Evolutionary conservation across 768 basidiomycete species (phyloP).

Genomic region (Termitomyces bulborhizus): DNA sequence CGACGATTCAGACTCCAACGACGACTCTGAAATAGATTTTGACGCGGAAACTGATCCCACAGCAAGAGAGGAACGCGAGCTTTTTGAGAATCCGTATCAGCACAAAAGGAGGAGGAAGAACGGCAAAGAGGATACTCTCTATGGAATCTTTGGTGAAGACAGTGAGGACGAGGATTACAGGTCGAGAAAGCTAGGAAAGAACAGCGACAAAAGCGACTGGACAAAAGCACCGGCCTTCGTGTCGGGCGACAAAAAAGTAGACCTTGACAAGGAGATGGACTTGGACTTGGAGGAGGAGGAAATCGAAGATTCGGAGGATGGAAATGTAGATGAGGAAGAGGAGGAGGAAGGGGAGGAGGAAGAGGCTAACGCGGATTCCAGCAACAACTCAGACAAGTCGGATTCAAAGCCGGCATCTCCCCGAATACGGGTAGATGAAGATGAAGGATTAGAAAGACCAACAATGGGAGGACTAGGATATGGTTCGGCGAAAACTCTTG

Average conservation of each 20-base stretch:
- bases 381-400: constrained; percentile 40
- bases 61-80: constrained; percentile 63
- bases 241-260: constrained; percentile 46
- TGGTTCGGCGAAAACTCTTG: constrained; percentile 9
- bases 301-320: constrained; percentile 24
- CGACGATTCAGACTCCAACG: constrained; percentile 66
- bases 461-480: constrained; percentile 41
- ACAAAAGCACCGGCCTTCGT: constrained; percentile 76
- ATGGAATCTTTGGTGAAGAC: constrained; percentile 70
- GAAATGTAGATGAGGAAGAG: constrained; percentile 22
- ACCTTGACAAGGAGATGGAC: constrained; percentile 35
- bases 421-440: constrained; percentile 46
- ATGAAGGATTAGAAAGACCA: constrained; percentile 31
- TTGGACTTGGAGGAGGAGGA: constrained; percentile 23
- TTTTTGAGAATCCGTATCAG: constrained; percentile 74
- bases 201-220: constrained; percentile 60
- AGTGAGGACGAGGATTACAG: constrained; percentile 54
- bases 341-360: neutral
- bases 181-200: constrained; percentile 25
- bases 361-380: constrained; percentile 18
- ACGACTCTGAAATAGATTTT: constrained; percentile 45
- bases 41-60: constrained; percentile 52
- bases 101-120: constrained; percentile 60
- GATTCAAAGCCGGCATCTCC: constrained; percentile 46
- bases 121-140: constrained; percentile 68